Evolutionary conservation across 768 basidiomycete species (phyloP), one percentile per base, ranked within the genome.

Genomic region (Saitozyma podzolica): DNA sequence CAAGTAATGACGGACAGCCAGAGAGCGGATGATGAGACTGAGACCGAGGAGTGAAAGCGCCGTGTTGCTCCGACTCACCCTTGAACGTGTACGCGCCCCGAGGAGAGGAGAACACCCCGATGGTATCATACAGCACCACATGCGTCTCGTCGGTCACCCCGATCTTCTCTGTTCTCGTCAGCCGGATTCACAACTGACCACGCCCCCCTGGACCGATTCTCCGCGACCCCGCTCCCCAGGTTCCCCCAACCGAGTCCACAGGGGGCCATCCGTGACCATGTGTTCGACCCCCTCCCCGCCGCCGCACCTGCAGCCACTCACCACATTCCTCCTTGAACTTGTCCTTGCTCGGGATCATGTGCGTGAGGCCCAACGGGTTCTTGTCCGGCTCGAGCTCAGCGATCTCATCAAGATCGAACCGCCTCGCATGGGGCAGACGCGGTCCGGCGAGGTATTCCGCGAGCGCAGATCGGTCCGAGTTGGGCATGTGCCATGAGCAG

Each of bases 401-500:
- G 8, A 91, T 88, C 56, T 86, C 82, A 78, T 96, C 93, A 29
- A 94, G 82, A 75, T 92, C 89, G 67, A 92, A 83, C 72, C 87
- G 90, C 56, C 84, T 85, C 0, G 92, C 86, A 10, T 84, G 83
- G 6, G 89, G 89, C 41, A 96, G 84, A 41, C 88, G 84, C 65
- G 78, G 78, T 50, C 85, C 87, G 37, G 81, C 76, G 19, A 82
- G 75, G 67, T 87, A 94, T 79, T 95, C 93, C 40, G 85, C 78
- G n/a, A 78, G 78, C 2, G 89, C 83, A 55, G 86, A 86, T 59
- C 93, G 85, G 1, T 87, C 82, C 41, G 88, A 85, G 78, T 87
- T 89, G 55, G 94, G 95, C 95, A 97, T 96, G 78, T 90, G 88
- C 95, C 94, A 97, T 54, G 86, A 87, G 20, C 87, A 86, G 73